Evolutionary conservation across 2,329 filamentous ascomycete species (phyloP), one percentile per base, ranked within the genome.

Genomic region (Claviceps pazoutovae): DNA sequence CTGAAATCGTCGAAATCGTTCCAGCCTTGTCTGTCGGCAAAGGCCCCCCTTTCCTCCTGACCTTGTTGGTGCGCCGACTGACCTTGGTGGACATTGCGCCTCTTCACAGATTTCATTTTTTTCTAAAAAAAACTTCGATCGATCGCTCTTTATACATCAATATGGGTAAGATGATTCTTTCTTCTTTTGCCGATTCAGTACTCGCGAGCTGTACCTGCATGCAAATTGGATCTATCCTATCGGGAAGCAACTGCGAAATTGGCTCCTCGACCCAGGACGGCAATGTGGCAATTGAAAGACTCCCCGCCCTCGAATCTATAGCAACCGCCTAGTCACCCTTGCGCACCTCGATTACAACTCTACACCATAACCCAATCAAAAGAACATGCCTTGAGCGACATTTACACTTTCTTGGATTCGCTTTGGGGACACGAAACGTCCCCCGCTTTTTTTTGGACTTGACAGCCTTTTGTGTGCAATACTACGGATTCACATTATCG

Each of bases 331-430:
- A 36, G 47, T 52, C 53, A 49, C 53, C 52, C 36, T 21, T 21
- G 14, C 50, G 19, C 39, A 37, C 17, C 37, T 13, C 41, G 21
- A 23, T 14, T 9, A 5, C 26, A 50, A 41, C 8, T 46, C 26
- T 50, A 23, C 45, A 51, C 30, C 30, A 45, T 49, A 58, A 59
- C 55, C 59, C 59, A 56, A 49, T 53, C 57, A 58, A 62, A 66
- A 55, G 59, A 55, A 60, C 62, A 63, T 68, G 64, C 66, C 65
- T 68, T 71, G 58, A 51, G 54, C 59, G 59, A 59, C 64, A 72
- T 74, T 63, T 74, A 73, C 66, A 58, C 60, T 69, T 72, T 73
- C 64, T 73, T 72, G 67, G 71, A 64, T 68, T 61, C 43, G 36
- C 46, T 34, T 13, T 36, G 4, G 44, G 49, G 39, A 48, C 45